A percentile compares a stretch with the other conserved stretches of the same genome.
Conservation (phyloP, 352 stramenopile species). For the Globisporangium cylindrosporum region DNA sequence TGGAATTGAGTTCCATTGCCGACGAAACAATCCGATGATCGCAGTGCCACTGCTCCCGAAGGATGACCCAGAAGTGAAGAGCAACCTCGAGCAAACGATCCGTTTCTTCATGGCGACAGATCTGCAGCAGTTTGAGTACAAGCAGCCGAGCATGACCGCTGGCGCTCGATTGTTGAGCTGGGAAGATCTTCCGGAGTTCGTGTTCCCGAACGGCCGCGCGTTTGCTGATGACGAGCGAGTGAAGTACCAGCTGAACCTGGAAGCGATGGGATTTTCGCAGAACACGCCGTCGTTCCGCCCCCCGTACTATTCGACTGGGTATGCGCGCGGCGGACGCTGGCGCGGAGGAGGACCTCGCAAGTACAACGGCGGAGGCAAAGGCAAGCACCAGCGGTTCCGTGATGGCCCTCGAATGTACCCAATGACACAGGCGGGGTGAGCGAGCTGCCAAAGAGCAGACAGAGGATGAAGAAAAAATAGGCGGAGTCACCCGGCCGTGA, state of each 20-base stretch:
- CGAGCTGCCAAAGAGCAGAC: not conserved
- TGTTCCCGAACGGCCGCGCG: constrained; percentile 51
- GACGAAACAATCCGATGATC: constrained; percentile 25
- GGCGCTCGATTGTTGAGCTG: constrained; percentile 51
- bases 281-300: constrained; percentile 44
- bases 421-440: constrained; percentile 18
- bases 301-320: constrained; percentile 43
- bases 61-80: constrained; percentile 70
- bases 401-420: constrained; percentile 14
- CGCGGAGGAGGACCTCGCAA: constrained; percentile 38
- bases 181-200: constrained; percentile 67
- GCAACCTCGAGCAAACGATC: constrained; percentile 73
- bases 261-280: constrained; percentile 51
- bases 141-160: constrained; percentile 62
- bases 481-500: not conserved
- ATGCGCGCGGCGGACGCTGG: constrained; percentile 52
- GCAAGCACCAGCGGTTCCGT: constrained; percentile 34
- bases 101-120: constrained; percentile 83
- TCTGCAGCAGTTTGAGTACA: constrained; percentile 78
- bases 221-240: constrained; percentile 48
- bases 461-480: not conserved
- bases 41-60: constrained; percentile 25
- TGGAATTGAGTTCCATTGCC: constrained; percentile 70
- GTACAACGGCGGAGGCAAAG: constrained; percentile 40
- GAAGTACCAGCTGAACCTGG: constrained; percentile 62